Percentiles rank a stretch among this genome's conserved stretches.
Evolutionary conservation across 257 asterid genomes (phyloP).

Genomic region (Echium plantagineum): DNA sequence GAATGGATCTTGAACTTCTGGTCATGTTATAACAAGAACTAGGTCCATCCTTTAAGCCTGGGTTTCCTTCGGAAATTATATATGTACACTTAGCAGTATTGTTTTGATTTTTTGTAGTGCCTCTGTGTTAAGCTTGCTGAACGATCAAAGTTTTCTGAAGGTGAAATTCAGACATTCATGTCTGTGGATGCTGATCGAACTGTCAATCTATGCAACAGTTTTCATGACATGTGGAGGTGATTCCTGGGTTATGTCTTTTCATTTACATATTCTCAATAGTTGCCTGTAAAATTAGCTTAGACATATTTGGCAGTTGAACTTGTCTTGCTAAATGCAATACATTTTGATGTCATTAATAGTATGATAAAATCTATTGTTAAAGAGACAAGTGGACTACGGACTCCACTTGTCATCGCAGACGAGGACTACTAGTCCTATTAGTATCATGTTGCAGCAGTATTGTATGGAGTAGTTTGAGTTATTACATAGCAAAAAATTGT

Average conservation of each 20-base stretch:
- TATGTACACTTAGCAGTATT: background rate
- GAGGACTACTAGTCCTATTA: too few species aligned
- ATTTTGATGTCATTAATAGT: background rate
- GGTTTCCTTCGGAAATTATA: background rate
- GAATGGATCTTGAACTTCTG: background rate
- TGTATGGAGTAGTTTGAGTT: too few species aligned
- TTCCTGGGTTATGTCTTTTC: conserved; percentile 2
- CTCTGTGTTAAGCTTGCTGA: conserved; percentile 70
- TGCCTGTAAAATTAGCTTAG: background rate
- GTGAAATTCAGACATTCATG: conserved; percentile 98
- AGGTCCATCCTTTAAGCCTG: background rate
- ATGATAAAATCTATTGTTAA: too few species aligned
- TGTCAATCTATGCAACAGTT: conserved; percentile 82
- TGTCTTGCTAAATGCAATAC: background rate
- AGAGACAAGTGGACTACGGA: too few species aligned
- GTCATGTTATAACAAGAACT: background rate
- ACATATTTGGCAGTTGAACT: background rate
- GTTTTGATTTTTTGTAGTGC: conserved; percentile 41
- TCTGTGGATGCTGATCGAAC: conserved; percentile 90
- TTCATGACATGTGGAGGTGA: conserved; percentile 95
- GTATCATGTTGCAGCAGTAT: too few species aligned
- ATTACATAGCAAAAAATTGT: too few species aligned
- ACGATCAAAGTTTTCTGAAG: conserved; percentile 89
- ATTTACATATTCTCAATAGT: background rate
- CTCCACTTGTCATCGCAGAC: too few species aligned